Evolutionary conservation across 192 early-diverging fungal species (phyloP).

Genomic region (Phycomyces blakesleeanus): DNA sequence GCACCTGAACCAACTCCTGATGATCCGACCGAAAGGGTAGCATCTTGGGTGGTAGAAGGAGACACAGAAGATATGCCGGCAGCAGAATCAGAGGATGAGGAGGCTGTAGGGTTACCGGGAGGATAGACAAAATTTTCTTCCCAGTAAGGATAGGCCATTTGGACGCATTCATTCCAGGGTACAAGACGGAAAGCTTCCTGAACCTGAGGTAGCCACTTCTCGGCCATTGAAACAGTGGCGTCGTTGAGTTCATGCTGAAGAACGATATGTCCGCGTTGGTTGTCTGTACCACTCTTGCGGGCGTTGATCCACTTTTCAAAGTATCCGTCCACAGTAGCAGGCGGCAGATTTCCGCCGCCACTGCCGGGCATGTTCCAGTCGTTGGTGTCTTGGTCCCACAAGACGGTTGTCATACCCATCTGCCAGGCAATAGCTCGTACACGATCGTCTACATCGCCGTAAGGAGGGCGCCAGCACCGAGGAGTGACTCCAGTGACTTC

Average conservation of each 20-base stretch:
- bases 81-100: not conserved
- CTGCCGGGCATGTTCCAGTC: conserved; percentile 46
- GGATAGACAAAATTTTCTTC: conserved; percentile 32
- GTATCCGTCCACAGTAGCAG: conserved; percentile 29
- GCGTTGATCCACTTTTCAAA: conserved; percentile 25
- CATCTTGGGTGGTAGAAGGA: no score
- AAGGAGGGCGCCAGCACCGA: conserved; percentile 50
- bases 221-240: conserved; percentile 39
- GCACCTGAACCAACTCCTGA: no score
- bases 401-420: conserved; percentile 30
- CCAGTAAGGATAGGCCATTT: conserved; percentile 36
- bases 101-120: conserved; percentile 9
- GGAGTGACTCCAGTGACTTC: conserved; percentile 43
- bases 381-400: conserved; percentile 36
- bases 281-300: conserved; percentile 25
- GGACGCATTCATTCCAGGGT: conserved; percentile 32
- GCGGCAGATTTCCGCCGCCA: conserved; percentile 32
- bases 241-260: conserved; percentile 44
- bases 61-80: no score
- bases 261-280: conserved; percentile 31
- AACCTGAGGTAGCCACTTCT: conserved; percentile 39
- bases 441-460: conserved; percentile 53
- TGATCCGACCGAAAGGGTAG: no score
- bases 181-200: conserved; percentile 35
- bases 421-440: conserved; percentile 42